Base-by-base conservation (phyloP, 768 basidiomycete genomes). In the Kockovaella imperatae region DNA sequence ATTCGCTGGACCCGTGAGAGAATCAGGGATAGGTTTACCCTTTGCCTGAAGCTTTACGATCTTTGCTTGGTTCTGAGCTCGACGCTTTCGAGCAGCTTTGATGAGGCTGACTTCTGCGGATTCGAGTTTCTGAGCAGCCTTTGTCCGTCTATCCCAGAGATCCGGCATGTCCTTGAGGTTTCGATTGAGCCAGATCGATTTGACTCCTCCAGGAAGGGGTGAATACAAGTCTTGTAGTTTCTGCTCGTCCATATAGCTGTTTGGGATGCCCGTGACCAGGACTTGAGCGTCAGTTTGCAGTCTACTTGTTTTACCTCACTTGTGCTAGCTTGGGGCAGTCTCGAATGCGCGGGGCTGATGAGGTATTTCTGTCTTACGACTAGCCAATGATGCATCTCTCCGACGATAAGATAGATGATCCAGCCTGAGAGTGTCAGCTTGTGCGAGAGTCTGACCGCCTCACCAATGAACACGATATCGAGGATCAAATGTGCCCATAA, bases 161-260 rank as follows among this genome's bases (percentile, higher is more conserved):
- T 84, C 82, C 1, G 90, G 90, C 42, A 99, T 77, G 8, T 87
- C 83, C 67, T 87, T 87, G 24, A 96, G 75, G 62, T 96, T 79
- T 41, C 86, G 78, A 69, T 90, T 93, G 31, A 97, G 77, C 90
- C 93, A 99, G 30, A 99, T 81, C 55, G 81, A 80, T 65, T 82
- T 83, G 6, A 91, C 84, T 14, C 91, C 91, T 8, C 91, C 91
- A 0, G 95, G 93, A 2, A 96, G 77, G 48, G 79, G 78, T n/a
- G 79, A 77, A 70, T 87, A 93, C 10, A 93, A 72, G 41, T 79
- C 75, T 35, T 68, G 73, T 24, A 95, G 75, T 3, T 80, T 81
- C 5, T 75, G 71, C 56, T 83, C 82, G 31, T 82, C 81, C 45
- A 96, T 78, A 62, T 83, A 89, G 40, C 79, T 78, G 26, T 76